A percentile compares a stretch with the other conserved stretches of the same genome.
phyloP scores from a whole-genome alignment of 768 basidiomycete species.

The Suillus variegatus region DNA sequence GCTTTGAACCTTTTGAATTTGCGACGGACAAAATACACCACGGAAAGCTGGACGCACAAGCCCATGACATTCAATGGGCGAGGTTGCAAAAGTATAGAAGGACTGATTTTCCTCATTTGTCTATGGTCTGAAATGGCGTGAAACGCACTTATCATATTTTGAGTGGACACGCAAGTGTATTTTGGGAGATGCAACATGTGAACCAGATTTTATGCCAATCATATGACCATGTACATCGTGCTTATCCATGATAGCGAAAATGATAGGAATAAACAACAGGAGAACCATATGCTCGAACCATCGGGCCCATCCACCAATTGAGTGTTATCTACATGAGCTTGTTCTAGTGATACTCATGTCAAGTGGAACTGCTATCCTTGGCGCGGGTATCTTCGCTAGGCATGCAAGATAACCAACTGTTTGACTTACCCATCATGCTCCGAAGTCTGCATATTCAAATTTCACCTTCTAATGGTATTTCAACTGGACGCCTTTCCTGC shows the following conservation, averaged over 20 bases:
- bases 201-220: neutral
- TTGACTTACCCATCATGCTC: conserved; percentile 6
- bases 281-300: neutral
- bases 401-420: conserved; percentile 30
- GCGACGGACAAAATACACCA: neutral
- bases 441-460: conserved; percentile 10
- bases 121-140: neutral
- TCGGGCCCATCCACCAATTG: neutral
- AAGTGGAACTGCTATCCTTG: conserved; percentile 61
- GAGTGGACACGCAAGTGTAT: neutral
- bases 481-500: conserved; percentile 73
- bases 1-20: neutral
- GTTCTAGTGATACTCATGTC: conserved; percentile 29
- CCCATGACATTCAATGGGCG: neutral
- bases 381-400: conserved; percentile 78
- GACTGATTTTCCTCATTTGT: no score
- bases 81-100: neutral
- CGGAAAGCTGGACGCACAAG: neutral
- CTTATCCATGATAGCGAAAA: neutral
- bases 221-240: neutral
- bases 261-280: neutral
- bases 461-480: conserved; percentile 26
- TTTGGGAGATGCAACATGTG: neutral
- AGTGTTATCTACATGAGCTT: neutral
- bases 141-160: neutral